Conservation (phyloP, 108 stramenopile genomes). For the Hondaea fermentalgiana region DNA sequence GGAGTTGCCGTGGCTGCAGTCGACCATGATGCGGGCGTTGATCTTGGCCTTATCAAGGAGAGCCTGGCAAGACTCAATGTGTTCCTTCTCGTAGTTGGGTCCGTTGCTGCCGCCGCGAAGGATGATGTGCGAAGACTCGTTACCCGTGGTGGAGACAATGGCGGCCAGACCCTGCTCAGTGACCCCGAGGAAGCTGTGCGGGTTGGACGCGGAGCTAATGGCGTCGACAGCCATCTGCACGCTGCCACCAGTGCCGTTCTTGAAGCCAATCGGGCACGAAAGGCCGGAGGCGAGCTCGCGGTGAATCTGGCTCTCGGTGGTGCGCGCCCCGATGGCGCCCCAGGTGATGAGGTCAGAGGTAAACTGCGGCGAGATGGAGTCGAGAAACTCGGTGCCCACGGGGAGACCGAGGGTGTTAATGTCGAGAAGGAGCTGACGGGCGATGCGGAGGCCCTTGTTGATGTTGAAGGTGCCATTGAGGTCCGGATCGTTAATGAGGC, state of each 20-base stretch:
- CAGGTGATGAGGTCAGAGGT: not conserved
- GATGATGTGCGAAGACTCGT: not conserved
- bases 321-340: constrained; percentile 9
- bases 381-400: not conserved
- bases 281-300: constrained; percentile 8
- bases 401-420: not conserved
- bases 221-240: constrained; percentile 12
- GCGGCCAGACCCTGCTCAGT: constrained; percentile 14
- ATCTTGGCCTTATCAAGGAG: not conserved
- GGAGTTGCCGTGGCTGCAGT: constrained; percentile 12
- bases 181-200: constrained; percentile 3
- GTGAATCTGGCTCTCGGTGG: constrained; percentile 14
- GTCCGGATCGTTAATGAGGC: constrained; percentile 10
- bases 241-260: constrained; percentile 7
- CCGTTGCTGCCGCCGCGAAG: constrained; percentile 1
- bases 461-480: not conserved
- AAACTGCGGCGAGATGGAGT: constrained; percentile 3
- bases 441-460: constrained; percentile 5
- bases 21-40: not conserved
- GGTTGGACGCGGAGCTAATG: not conserved
- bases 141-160: not conserved
- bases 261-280: constrained; percentile 19
- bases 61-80: not conserved
- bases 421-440: not conserved
- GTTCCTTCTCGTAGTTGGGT: not conserved